phyloP scores from a whole-genome alignment of 1,139 yeast genomes.

The Yamadazyma jaroonii region DNA sequence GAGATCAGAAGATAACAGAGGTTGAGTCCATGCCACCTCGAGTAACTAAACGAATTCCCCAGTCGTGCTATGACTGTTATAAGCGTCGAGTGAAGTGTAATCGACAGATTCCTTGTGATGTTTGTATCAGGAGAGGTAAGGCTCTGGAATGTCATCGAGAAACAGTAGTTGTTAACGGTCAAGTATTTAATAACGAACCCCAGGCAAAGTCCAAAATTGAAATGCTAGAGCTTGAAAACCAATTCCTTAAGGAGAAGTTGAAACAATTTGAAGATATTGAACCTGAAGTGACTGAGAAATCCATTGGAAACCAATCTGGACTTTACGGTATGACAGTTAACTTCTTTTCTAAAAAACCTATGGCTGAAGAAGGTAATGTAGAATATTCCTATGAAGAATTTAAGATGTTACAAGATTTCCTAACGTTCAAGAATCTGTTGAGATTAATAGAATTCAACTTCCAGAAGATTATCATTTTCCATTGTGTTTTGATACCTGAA shows the following conservation, averaged over 20 bases:
- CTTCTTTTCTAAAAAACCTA: constrained; percentile 1
- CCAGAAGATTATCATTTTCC: constrained; percentile 12
- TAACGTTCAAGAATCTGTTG: constrained; percentile 7
- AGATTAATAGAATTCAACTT: constrained; percentile 13
- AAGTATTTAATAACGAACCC: constrained; percentile 6
- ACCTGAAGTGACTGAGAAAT: not conserved
- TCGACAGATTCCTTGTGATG: constrained; percentile 28
- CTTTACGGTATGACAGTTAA: constrained; percentile 9
- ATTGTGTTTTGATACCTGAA: constrained; percentile 14
- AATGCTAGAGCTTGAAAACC: constrained; percentile 4
- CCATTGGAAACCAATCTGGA: constrained; percentile 7
- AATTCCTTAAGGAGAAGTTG: constrained; percentile 3
- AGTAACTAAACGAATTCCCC: constrained; percentile 18
- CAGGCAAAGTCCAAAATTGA: not conserved
- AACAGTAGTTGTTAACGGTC: constrained; percentile 13
- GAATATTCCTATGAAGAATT: constrained; percentile 10
- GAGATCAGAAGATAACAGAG: no score
- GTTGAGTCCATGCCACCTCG: constrained; percentile 3
- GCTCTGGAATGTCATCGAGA: constrained; percentile 11
- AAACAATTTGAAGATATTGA: constrained; percentile 2
- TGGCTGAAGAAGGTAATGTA: constrained; percentile 3
- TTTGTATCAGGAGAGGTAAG: constrained; percentile 22
- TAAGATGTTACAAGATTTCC: constrained; percentile 3
- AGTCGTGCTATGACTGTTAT: constrained; percentile 24
- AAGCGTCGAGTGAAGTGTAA: constrained; percentile 28